A percentile compares a stretch with the other conserved stretches of the same genome.
phyloP scores from a whole-genome alignment of 163 green algal genomes.

The Scenedesmus sp. region DNA sequence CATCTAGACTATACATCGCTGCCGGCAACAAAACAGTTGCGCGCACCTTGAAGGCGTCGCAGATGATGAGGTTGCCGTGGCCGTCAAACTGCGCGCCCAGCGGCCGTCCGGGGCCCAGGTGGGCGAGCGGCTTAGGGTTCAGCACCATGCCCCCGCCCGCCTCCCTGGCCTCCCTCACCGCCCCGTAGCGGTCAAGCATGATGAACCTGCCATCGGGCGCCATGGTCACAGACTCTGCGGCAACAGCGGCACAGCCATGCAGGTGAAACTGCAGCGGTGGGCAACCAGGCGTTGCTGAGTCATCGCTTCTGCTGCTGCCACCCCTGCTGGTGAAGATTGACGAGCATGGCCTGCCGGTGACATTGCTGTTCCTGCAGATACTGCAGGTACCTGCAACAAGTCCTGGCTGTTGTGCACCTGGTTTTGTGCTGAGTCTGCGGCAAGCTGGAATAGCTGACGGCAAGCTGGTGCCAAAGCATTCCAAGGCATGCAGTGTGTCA shows the following conservation, averaged over 20 bases:
- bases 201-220: slow-evolving; percentile 59
- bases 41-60: slow-evolving; percentile 49
- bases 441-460: not conserved
- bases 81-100: slow-evolving; percentile 30
- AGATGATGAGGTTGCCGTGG: slow-evolving; percentile 34
- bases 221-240: slow-evolving; percentile 72
- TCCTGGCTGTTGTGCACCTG: too few species aligned
- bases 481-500: not conserved
- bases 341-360: too few species aligned
- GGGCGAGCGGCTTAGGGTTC: not conserved
- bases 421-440: too few species aligned
- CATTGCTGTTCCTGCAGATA: too few species aligned
- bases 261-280: too few species aligned
- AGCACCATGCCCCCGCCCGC: slow-evolving; percentile 7
- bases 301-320: not conserved
- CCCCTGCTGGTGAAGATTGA: too few species aligned
- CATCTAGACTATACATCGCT: too few species aligned
- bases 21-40: not conserved
- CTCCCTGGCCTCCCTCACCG: slow-evolving; percentile 49
- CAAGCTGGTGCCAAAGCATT: not conserved
- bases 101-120: slow-evolving; percentile 31
- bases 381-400: too few species aligned
- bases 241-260: not conserved
- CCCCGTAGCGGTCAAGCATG: slow-evolving; percentile 74
- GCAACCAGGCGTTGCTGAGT: not conserved